These are phyloP conservation scores for Zasmidium cellare DNA, from an alignment of 2,329 filamentous ascomycete genomes.

Conservation along the genomic window DNA sequence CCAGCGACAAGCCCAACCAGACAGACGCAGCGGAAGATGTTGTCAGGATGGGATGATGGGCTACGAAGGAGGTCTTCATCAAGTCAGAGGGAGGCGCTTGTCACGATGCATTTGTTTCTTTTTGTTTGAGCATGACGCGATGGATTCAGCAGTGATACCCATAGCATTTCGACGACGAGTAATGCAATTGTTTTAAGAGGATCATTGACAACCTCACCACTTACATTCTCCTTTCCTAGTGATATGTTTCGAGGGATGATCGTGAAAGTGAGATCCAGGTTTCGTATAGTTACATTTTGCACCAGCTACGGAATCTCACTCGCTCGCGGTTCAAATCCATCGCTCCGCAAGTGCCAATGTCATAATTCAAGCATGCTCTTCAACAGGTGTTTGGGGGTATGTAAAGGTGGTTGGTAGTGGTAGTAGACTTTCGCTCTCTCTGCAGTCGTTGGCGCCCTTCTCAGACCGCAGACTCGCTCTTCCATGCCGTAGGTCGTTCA, in stretches of 20 bases:
- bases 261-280: background rate
- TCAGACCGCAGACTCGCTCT: conserved; percentile 4
- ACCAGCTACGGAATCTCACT: conserved; percentile 15
- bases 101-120: background rate
- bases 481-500: conserved; percentile 13
- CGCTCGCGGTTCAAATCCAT: conserved; percentile 8
- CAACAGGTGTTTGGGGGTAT: conserved; percentile 20
- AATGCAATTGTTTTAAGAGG: conserved; percentile 2
- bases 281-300: conserved; percentile 18
- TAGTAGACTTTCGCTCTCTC: conserved; percentile 1
- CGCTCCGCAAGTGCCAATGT: conserved; percentile 22
- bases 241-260: no score
- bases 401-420: conserved; percentile 3
- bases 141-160: conserved; percentile 24
- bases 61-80: no score
- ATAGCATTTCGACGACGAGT: conserved; percentile 10
- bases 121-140: conserved; percentile 6
- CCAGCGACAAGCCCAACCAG: background rate
- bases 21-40: background rate
- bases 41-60: no score
- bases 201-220: background rate
- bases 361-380: conserved; percentile 19
- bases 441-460: conserved; percentile 3
- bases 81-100: background rate
- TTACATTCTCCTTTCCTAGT: background rate